phyloP scores from a whole-genome alignment of 371 early-diverging fungal species.

The Chytridium lagenaria region DNA sequence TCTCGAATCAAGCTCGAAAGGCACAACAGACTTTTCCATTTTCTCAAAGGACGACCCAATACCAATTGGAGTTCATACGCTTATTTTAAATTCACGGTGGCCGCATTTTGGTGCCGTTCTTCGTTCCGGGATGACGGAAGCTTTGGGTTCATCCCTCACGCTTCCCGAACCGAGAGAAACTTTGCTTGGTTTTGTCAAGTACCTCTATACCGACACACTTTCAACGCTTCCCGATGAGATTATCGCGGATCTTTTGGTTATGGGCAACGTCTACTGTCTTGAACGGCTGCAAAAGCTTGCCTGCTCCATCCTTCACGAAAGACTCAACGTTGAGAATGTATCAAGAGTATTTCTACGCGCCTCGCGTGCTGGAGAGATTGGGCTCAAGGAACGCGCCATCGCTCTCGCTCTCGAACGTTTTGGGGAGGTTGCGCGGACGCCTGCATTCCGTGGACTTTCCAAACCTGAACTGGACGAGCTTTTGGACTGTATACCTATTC shows the following conservation, averaged over 20 bases:
- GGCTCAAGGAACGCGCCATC: slow-evolving; percentile 63
- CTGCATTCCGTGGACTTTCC: slow-evolving; percentile 58
- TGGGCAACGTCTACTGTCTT: slow-evolving; percentile 68
- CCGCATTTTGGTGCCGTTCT: not conserved
- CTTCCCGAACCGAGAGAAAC: slow-evolving; percentile 61
- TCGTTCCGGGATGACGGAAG: not conserved
- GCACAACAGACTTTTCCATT: not conserved
- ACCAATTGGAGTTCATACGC: not conserved
- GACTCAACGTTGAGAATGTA: slow-evolving; percentile 62
- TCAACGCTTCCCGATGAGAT: slow-evolving; percentile 50
- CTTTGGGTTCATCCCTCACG: slow-evolving; percentile 38
- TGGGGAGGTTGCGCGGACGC: slow-evolving; percentile 67
- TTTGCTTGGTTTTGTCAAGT: slow-evolving; percentile 62
- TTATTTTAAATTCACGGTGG: not conserved
- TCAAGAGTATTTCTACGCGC: slow-evolving; percentile 67
- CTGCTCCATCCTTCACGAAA: slow-evolving; percentile 55
- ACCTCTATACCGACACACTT: slow-evolving; percentile 67
- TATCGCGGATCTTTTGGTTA: slow-evolving; percentile 66
- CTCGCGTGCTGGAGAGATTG: slow-evolving; percentile 61
- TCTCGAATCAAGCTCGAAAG: slow-evolving; percentile 37
- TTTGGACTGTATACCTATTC: slow-evolving; percentile 51
- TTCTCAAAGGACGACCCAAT: not conserved
- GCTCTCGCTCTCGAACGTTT: slow-evolving; percentile 70
- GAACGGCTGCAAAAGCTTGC: slow-evolving; percentile 64
- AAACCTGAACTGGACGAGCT: slow-evolving; percentile 65